A percentile compares a stretch with the other conserved stretches of the same genome.
Conservation (phyloP, 208 protist genomes). For the Vickermania spadyakhi region DNA sequence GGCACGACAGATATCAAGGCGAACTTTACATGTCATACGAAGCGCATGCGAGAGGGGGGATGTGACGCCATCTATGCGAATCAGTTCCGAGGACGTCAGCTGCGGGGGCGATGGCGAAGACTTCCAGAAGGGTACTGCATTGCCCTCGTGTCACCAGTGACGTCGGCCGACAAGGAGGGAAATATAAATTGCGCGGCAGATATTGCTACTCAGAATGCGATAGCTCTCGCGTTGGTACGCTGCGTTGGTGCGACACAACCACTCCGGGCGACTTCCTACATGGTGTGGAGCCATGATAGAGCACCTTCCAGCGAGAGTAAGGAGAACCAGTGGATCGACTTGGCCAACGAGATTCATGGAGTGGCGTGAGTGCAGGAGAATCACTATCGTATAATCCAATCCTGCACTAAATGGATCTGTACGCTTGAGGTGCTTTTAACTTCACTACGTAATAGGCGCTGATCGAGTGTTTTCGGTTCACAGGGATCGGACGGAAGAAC, state of each 20-base stretch:
- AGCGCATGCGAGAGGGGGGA: not conserved
- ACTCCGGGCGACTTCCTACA: not conserved
- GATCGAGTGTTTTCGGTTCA: too few species aligned
- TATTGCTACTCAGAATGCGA: not conserved
- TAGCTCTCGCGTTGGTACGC: not conserved
- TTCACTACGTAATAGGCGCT: too few species aligned
- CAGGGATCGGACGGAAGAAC: too few species aligned
- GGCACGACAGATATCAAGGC: constrained; percentile 53
- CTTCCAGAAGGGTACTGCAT: constrained; percentile 10
- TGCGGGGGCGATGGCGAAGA: constrained; percentile 12
- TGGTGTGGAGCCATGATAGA: not conserved
- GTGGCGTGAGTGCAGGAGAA: not conserved
- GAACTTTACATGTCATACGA: constrained; percentile 44
- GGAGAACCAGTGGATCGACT: not conserved
- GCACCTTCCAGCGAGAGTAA: not conserved
- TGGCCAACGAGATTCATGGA: not conserved
- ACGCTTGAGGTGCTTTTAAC: too few species aligned
- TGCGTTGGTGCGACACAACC: not conserved
- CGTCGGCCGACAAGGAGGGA: not conserved
- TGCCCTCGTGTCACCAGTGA: too few species aligned
- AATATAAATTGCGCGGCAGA: too few species aligned
- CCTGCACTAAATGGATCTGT: too few species aligned
- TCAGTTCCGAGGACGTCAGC: constrained; percentile 13
- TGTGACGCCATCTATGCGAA: constrained; percentile 5
- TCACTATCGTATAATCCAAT: too few species aligned